Evolutionary conservation across 106 monocot genomes (phyloP).

Genomic region (Allium cepa): DNA sequence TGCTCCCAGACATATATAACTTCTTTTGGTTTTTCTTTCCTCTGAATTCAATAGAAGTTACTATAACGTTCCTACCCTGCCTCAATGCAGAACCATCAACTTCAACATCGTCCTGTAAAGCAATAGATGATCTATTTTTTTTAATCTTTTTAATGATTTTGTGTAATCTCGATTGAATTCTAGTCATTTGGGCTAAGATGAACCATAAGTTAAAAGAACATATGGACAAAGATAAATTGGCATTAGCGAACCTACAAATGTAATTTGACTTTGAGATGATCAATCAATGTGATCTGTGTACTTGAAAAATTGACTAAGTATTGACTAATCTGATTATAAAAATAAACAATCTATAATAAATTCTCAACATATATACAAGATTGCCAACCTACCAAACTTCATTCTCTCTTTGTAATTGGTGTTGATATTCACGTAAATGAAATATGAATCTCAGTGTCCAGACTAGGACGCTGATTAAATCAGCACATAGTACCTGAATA

Average conservation of each 20-base stretch:
- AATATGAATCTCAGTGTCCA: too few relatives aligned
- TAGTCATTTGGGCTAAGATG: neutral
- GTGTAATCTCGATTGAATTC: neutral
- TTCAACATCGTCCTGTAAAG: constrained; percentile 48
- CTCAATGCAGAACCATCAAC: constrained; percentile 39
- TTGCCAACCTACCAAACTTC: too few relatives aligned
- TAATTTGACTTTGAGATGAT: neutral
- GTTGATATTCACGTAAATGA: too few relatives aligned
- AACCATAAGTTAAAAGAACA: neutral
- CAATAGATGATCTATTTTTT: neutral
- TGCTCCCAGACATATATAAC: constrained; percentile 39
- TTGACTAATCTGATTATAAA: too few relatives aligned
- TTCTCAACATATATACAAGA: too few relatives aligned
- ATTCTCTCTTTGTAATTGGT: too few relatives aligned
- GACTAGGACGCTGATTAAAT: too few relatives aligned
- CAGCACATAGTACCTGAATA: too few relatives aligned
- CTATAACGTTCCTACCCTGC: constrained; percentile 55
- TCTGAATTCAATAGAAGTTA: constrained; percentile 38
- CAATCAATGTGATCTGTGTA: neutral
- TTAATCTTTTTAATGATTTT: neutral
- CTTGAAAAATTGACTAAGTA: neutral
- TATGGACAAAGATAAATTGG: neutral
- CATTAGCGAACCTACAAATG: neutral
- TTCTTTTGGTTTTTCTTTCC: constrained; percentile 31
- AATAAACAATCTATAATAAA: too few relatives aligned